Conservation (phyloP, 495 filamentous ascomycete genomes). For the Parachaetomium inaequale region DNA sequence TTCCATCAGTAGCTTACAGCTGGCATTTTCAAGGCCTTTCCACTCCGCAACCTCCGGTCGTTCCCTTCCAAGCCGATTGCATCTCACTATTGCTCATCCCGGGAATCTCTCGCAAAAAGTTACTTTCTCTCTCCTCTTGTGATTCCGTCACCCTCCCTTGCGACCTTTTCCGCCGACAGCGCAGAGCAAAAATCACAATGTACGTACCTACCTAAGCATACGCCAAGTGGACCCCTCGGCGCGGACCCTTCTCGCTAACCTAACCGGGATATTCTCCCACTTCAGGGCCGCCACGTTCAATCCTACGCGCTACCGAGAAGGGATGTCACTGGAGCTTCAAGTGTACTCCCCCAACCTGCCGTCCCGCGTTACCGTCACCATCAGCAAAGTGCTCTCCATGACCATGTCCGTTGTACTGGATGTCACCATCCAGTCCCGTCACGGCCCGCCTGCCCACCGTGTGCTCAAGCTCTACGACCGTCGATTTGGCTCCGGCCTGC, state of each 20-base stretch:
- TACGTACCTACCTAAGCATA: too few species aligned
- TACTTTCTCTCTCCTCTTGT: slow-evolving; percentile 7
- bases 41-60: neutral
- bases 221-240: slow-evolving; percentile 1
- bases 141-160: slow-evolving; percentile 3
- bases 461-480: slow-evolving; percentile 18
- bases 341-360: slow-evolving; percentile 9
- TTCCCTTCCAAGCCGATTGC: slow-evolving; percentile 4
- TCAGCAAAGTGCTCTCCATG: slow-evolving; percentile 11
- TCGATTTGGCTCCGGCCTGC: slow-evolving; percentile 13
- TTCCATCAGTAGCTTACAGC: slow-evolving; percentile 3
- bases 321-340: slow-evolving; percentile 5
- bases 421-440: slow-evolving; percentile 9
- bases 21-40: slow-evolving; percentile 9
- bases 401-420: slow-evolving; percentile 17
- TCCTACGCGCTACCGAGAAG: slow-evolving; percentile 8
- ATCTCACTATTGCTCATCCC: slow-evolving; percentile 11
- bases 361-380: slow-evolving; percentile 9
- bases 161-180: slow-evolving; percentile 3
- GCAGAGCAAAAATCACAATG: slow-evolving; percentile 3
- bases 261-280: slow-evolving; percentile 2
- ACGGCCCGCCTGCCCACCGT: neutral
- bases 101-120: slow-evolving; percentile 1
- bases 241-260: slow-evolving; percentile 4
- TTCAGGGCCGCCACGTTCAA: slow-evolving; percentile 9